Evolutionary conservation across 2,329 filamentous ascomycete species (phyloP), one percentile per base, ranked within the genome.

Genomic region (Hymenoscyphus scutula): DNA sequence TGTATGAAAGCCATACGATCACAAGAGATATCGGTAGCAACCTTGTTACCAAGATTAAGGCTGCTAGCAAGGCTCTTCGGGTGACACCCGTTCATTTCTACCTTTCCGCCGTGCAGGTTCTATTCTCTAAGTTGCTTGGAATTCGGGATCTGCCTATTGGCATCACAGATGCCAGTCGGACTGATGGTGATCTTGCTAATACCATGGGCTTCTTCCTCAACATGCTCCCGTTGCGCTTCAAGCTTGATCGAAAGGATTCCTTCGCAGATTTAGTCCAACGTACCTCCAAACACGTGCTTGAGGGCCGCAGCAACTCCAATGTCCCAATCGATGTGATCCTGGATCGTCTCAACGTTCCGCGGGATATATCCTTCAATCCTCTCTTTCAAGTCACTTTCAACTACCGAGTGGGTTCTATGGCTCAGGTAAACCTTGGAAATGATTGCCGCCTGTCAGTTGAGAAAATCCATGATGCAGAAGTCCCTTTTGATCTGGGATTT

Each of bases 161-260:
- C 2, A 73, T 82, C 15, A 75, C 75, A 0, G 80, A 83, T 66
- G 77, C 77, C 0, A 77, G 76, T 57, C 71, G 78, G 1, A 65
- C 54, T 0, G 76, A 80, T 1, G 63, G 62, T 7, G 63, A 73
- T 17, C 13, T 30, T 27, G 61, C 70, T 6, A 60, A 67, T 1
- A 81, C 70, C 1, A 68, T 84, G 1, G 83, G 82, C 1, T 70
- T 76, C 41, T 79, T 79, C 41, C 61, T 83, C 2, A 84, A 84
- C 62, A 67, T 83, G 0, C 69, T 84, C 0, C 76, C 82, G 1
- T 51, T 84, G 1, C 72, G 74, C 0, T 77, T 82, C 60, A 13
- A 7, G n/a, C 5, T 32, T 8, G 30, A 19, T 8, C 32, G 30
- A 6, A 17, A 54, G 10, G 17, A 19, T 27, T 25, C 45, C 5